Evolutionary conservation across 768 basidiomycete genomes (phyloP), one percentile per base, ranked within the genome.

Genomic region (Roridomyces roridus): DNA sequence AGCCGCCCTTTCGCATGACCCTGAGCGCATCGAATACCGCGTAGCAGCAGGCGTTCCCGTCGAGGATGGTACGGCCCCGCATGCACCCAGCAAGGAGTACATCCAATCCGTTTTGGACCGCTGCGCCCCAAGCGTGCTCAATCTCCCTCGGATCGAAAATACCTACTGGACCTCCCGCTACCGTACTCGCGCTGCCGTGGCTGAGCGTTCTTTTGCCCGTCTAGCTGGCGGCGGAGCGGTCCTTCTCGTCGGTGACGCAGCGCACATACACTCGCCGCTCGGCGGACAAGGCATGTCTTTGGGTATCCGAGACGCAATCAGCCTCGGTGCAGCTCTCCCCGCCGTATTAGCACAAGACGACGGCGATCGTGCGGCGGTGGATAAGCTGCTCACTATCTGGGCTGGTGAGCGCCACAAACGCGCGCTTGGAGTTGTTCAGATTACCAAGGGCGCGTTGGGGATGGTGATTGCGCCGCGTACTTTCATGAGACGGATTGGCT

Each of bases 201-300:
- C 80, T 5, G 78, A 77, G 35, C 66, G 59, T 8, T 70, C 71
- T 41, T 74, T 80, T 50, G 46, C 70, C 31, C 72, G 70, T 36
- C 62, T 75, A 17, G 67, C 64, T 0, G 59, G 45, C 14, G 48
- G 51, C 5, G 61, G 47, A 1, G 31, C 21, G 2, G 25, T 44
- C 11, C 20, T 56, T 4, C 49, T 82, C 34, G 37, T 78, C 7
- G 80, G 80, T 5, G 79, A 82, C 59, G 81, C 83, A 5, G 83
- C 83, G 28, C 80, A 76, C 58, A 77, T 84, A 42, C 84, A 83
- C 53, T 79, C 83, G 0, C 84, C 83, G 21, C 72, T 76, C 6
- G 84, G 83, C 1, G 84, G 84, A 1, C 82, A 83, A 50, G 84
- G 83, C 11, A 81, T 85, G 82, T 83, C 84, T 57, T 74, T 85